Evolutionary conservation across 1,139 yeast species (phyloP), one percentile per base, ranked within the genome.

Genomic region (Taphrina betulina): DNA sequence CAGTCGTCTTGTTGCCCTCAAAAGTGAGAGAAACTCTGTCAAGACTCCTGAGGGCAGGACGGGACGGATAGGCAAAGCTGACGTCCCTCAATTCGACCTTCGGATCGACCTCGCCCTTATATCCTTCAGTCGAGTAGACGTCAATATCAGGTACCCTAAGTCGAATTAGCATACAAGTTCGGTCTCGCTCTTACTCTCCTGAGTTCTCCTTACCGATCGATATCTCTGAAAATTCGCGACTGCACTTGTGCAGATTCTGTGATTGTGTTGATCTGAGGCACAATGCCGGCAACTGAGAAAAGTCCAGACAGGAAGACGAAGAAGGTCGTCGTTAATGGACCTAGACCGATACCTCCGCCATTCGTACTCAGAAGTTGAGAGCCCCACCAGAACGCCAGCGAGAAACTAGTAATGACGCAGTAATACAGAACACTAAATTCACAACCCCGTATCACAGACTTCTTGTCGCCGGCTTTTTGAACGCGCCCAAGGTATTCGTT

Each of bases 11-110:
- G 36, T 78, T 76, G 16, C 70, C 67, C 1, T 64, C 55, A 1
- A 87, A 66, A 0, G 60, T 56, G 44, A 85, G 72, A 36, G 78
- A 72, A 64, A 89, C 76, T 8, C 79, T 78, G 20, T 80, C 70
- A 66, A 89, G 82, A 17, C 90, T 82, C 22, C 26, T 33, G 20
- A 34, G 35, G 3, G 43, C 12, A 2, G 50, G 50, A 5, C 56
- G 50, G 10, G 50, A 34, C 5, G 63, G 63, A 37, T 60, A 61
- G 16, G 61, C 45, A 42, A 61, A 61, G n/a, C 33, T 37, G 31
- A 61, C 57, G 28, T 59, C 20, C 24, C 41, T 33, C 24, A 61
- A 51, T 35, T 52, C 62, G 20, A 61, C 43, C 3, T 10, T 41
- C 4, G 36, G 45, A 5, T 61, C 61, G 8, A 52, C 17, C 8